Evolutionary conservation across 2,329 filamentous ascomycete genomes (phyloP).

Genomic region (Cladophialophora carrionii): DNA sequence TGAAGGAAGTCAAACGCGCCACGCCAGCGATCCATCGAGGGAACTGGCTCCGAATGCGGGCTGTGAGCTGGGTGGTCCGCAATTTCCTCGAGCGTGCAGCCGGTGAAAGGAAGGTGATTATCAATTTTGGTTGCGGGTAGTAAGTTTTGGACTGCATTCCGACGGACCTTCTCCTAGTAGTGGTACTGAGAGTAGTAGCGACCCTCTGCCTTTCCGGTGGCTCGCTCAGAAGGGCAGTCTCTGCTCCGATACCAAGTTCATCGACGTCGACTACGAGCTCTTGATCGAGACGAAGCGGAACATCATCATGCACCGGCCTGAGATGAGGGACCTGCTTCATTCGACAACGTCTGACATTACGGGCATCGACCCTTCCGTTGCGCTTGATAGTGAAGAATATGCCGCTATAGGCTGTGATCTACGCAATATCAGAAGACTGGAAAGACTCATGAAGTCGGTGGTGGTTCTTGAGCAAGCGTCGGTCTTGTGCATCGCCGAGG

Average conservation of each 20-base stretch:
- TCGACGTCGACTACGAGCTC: conserved; percentile 37
- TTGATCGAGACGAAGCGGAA: conserved; percentile 36
- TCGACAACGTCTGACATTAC: neutral
- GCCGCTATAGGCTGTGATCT: conserved; percentile 47
- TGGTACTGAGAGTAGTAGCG: conserved; percentile 56
- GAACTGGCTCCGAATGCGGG: conserved; percentile 82
- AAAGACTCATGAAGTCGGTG: conserved; percentile 61
- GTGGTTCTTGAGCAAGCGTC: conserved; percentile 62
- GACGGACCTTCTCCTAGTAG: neutral
- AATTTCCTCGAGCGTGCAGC: conserved; percentile 65
- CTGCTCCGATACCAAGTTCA: conserved; percentile 35
- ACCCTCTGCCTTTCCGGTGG: conserved; percentile 84
- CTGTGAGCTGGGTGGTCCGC: conserved; percentile 76
- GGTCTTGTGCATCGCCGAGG: conserved; percentile 83
- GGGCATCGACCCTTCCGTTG: conserved; percentile 8
- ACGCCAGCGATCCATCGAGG: conserved; percentile 86
- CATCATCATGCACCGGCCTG: conserved; percentile 31
- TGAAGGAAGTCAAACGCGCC: conserved; percentile 77
- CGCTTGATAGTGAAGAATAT: conserved; percentile 35
- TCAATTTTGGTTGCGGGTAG: conserved; percentile 38
- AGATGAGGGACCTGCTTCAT: conserved; percentile 33
- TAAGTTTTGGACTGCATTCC: conserved; percentile 26
- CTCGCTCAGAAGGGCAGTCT: conserved; percentile 66
- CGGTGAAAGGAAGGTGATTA: conserved; percentile 39
- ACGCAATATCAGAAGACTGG: conserved; percentile 65